Percentiles rank a stretch among this genome's conserved stretches.
phyloP scores from a whole-genome alignment of 202 grass and related monocot species.

The Carex sylvatica region DNA sequence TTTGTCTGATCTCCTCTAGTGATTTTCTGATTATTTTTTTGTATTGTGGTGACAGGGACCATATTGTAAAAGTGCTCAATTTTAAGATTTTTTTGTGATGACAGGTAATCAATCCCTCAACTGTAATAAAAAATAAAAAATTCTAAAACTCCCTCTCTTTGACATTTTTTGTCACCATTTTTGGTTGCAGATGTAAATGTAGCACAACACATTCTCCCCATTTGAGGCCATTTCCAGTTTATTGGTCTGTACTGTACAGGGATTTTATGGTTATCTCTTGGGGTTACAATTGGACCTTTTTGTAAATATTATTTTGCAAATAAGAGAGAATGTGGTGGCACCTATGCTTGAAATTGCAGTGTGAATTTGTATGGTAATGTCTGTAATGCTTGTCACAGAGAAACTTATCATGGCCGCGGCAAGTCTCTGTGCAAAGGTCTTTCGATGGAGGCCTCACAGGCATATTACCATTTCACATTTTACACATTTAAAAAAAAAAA shows the following conservation, averaged over 20 bases:
- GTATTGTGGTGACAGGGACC: no score
- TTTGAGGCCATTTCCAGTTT: constrained; percentile 27
- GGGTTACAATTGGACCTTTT: neutral
- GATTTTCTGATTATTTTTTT: no score
- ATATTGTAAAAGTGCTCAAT: no score
- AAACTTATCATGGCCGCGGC: constrained; percentile 29
- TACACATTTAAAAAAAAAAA: no score
- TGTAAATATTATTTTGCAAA: constrained; percentile 26
- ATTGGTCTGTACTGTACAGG: neutral
- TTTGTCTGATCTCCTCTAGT: no score
- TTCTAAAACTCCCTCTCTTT: neutral
- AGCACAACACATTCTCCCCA: neutral
- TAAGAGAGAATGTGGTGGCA: constrained; percentile 26
- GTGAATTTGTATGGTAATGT: constrained; percentile 34
- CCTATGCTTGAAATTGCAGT: constrained; percentile 24
- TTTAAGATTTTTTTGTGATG: no score
- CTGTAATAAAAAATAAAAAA: no score
- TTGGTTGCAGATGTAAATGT: constrained; percentile 7
- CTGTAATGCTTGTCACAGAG: constrained; percentile 37
- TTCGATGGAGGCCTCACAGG: constrained; percentile 24
- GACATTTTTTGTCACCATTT: neutral
- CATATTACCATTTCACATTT: neutral
- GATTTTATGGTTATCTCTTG: neutral
- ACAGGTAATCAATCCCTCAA: no score
- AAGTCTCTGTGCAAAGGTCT: constrained; percentile 28